phyloP scores from a whole-genome alignment of 2,329 filamentous ascomycete species.

The Cyclaneusma minus region DNA sequence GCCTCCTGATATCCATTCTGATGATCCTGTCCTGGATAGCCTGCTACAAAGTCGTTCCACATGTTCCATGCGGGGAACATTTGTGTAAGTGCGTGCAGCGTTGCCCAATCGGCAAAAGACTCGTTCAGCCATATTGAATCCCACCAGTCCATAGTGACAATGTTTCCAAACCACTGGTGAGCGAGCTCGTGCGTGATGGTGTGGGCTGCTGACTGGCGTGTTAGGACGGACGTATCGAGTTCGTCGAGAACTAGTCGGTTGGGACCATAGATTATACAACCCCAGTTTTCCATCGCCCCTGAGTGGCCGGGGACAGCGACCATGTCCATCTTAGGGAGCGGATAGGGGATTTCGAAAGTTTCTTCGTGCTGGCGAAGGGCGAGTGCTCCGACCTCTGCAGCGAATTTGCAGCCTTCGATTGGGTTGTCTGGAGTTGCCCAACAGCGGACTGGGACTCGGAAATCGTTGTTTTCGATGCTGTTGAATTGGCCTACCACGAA shows the following conservation, averaged over 20 bases:
- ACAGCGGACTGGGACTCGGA: conserved; percentile 52
- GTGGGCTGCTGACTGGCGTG: conserved; percentile 1
- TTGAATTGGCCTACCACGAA: conserved; percentile 58
- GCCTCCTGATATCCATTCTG: conserved; percentile 5
- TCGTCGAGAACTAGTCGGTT: conserved; percentile 52
- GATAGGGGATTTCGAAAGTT: conserved; percentile 50
- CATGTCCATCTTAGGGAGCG: conserved; percentile 64
- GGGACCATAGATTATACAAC: conserved; percentile 51
- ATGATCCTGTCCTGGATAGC: too few relatives aligned
- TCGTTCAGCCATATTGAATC: conserved; percentile 61
- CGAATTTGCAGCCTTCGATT: not conserved
- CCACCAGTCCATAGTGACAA: conserved; percentile 66
- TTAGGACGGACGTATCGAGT: conserved; percentile 37
- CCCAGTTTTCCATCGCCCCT: conserved; percentile 66
- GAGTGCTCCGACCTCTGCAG: conserved; percentile 46
- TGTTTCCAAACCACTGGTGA: conserved; percentile 63
- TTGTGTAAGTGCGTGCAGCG: conserved; percentile 4
- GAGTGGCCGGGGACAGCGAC: conserved; percentile 54
- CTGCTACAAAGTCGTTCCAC: conserved; percentile 8
- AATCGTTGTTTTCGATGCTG: conserved; percentile 50
- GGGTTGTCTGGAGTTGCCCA: conserved; percentile 42
- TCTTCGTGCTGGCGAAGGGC: conserved; percentile 57
- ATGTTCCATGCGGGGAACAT: conserved; percentile 6
- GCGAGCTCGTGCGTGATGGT: conserved; percentile 59
- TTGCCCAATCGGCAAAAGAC: conserved; percentile 52